Base-by-base conservation (phyloP, 2,329 filamentous ascomycete genomes). In the Onygenales sp. region DNA sequence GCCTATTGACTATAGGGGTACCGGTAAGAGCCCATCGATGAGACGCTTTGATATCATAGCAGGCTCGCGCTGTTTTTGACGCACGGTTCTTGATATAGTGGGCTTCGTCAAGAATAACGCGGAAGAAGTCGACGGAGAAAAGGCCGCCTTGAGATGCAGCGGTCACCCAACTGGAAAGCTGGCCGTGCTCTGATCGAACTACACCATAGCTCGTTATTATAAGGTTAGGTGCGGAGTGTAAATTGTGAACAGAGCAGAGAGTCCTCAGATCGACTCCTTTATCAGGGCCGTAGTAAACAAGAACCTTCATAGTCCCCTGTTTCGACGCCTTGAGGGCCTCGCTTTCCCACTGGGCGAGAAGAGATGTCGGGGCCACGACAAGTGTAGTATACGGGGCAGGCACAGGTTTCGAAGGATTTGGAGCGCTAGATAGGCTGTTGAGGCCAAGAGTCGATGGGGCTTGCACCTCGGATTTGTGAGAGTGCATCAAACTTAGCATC, bases 261-360 rank as follows among this genome's bases (percentile, higher is more conserved):
- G 82, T 81, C 65, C 87, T 85, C 17, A 98, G 72, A 64, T 96
- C 88, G 21, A 78, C 77, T 46, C 78, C 80, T 70, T 95, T 96
- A 33, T 97, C 92, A 42, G 74, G 81, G 34, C 93, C 93, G 63
- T 98, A 97, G 70, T 98, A 98, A 10, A 98, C 81, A 63, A 95
- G 81, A 4, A 84, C 84, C 65, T 85, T 94, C 67, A 97, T 72
- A 0, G 88, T 88, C 2, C 90, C 91, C 9, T 86, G 79, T 57
- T 85, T 85, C 0, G 92, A 97, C 0, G 93, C 91, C 63, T 92
- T 95, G 61, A 91, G 83, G 0, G 91, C 88, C 73, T 98, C 93
- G 63, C 88, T 95, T 61, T 95, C 87, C 93, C 93, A 98, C 67
- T 98, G 93, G 0, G 92, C 82, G n/a, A 98, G 78, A 2, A 98